Evolutionary conservation across 2,329 filamentous ascomycete species (phyloP), one percentile per base, ranked within the genome.

Genomic region (Aureobasidium sp.): DNA sequence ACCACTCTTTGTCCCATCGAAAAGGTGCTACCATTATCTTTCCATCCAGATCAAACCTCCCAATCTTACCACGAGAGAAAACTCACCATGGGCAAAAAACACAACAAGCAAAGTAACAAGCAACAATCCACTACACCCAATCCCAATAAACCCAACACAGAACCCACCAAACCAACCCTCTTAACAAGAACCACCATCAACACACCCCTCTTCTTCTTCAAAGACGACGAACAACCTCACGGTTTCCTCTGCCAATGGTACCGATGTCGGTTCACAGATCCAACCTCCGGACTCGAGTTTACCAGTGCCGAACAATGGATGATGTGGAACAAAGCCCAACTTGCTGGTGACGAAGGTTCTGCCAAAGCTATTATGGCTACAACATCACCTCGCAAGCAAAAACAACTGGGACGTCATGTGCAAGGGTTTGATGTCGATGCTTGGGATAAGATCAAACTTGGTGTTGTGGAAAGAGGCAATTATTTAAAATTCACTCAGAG

Each of bases 211-310:
- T 76, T 75, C 65, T 76, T 75, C 68, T 75, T 72, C 71, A 69
- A 69, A 49, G 70, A 73, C 47, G 76, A 75, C 13, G 77, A 83
- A 62, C 65, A 72, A 1, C 69, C 72, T 2, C 74, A 79, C 34
- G 83, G 83, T 37, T 86, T 79, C 71, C 76, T 88, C 15, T 84
- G 80, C 0, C 85, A 88, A 72, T 88, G 85, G 85, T 85, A 83
- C 68, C 30, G 39, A 25, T 32, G 36, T 30, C 25, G 11, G 2
- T 60, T 52, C 34, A 60, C 45, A 29, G 57, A 59, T 5, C 57
- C 45, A 8, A 7, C 6, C 3, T 48, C 34, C 1, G 29, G 27
- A 10, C 27, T 60, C 37, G 29, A 34, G 10, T 60, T 60, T 16
- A 42, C 2, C 47, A 10, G 41, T 15, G 25, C 49, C 4, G 59